Conservation (phyloP, 2,329 filamentous ascomycete species). For the Tolypocladium amazonense region DNA sequence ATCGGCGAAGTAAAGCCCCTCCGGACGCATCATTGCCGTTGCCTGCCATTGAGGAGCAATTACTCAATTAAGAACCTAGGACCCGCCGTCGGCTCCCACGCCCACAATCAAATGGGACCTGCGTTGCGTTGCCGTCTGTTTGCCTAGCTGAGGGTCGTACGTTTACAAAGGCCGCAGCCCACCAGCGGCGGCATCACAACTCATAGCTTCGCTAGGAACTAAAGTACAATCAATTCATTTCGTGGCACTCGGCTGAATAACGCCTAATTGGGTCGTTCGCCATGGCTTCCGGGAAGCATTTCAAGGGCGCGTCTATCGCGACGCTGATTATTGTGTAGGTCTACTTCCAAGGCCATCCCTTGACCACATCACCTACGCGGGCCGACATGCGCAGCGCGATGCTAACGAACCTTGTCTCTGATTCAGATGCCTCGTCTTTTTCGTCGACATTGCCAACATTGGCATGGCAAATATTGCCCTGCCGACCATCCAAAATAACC, state of each 20-base stretch:
- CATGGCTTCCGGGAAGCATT: not conserved
- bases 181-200: not conserved
- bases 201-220: not conserved
- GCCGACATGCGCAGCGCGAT: not conserved
- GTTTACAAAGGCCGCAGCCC: not conserved
- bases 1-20: not conserved
- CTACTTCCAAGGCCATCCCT: not conserved
- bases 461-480: conserved; percentile 7
- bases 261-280: not conserved
- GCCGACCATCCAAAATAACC: conserved; percentile 5
- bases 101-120: not conserved
- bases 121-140: not conserved
- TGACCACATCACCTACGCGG: not conserved
- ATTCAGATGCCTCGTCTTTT: conserved; percentile 5
- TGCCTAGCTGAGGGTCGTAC: not conserved
- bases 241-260: not conserved
- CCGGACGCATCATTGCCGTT: not conserved
- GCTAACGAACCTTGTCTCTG: too few species aligned
- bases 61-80: not conserved
- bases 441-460: conserved; percentile 6
- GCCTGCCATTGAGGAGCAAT: not conserved
- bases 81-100: not conserved
- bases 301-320: conserved; percentile 1
- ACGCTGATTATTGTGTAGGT: conserved; percentile 2
- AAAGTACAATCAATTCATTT: not conserved